A percentile compares a stretch with the other conserved stretches of the same genome.
phyloP scores from a whole-genome alignment of 768 basidiomycete genomes.

The Lyophyllum semitale region DNA sequence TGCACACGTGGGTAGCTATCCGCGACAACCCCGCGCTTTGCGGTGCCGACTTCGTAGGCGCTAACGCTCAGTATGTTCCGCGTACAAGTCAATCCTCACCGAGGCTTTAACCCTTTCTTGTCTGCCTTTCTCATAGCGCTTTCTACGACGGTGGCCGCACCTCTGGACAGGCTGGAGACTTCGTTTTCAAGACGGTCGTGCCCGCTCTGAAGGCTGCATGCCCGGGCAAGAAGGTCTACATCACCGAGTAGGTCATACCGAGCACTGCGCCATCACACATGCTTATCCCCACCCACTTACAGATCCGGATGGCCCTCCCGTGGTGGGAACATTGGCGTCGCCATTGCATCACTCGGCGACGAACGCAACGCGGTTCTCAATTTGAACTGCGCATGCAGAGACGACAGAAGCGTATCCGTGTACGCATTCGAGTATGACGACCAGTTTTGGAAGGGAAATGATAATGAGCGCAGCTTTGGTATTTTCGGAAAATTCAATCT shows the following conservation, averaged over 20 bases:
- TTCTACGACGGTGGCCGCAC: slow-evolving; percentile 35
- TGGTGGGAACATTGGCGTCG: slow-evolving; percentile 28
- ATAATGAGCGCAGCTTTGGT: slow-evolving; percentile 41
- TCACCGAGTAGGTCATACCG: slow-evolving; percentile 32
- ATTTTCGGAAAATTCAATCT: slow-evolving; percentile 35
- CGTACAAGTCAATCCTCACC: neutral
- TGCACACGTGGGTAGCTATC: slow-evolving; percentile 38
- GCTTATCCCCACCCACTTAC: neutral
- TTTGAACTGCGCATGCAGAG: slow-evolving; percentile 35
- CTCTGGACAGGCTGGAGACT: slow-evolving; percentile 35
- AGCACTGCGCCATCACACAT: neutral
- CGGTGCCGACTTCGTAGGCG: slow-evolving; percentile 38
- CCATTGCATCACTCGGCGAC: slow-evolving; percentile 30
- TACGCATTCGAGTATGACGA: slow-evolving; percentile 42
- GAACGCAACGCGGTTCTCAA: slow-evolving; percentile 33
- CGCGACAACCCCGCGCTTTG: slow-evolving; percentile 33
- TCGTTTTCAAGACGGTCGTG: slow-evolving; percentile 39
- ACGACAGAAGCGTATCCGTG: slow-evolving; percentile 31
- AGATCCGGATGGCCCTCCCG: slow-evolving; percentile 45
- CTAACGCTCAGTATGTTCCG: slow-evolving; percentile 37
- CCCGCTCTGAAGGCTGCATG: slow-evolving; percentile 36
- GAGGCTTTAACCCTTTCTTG: neutral
- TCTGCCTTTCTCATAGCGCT: slow-evolving; percentile 23
- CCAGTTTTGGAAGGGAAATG: slow-evolving; percentile 37
- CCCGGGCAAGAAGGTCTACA: slow-evolving; percentile 36